Percentiles rank a stretch among this genome's conserved stretches.
phyloP scores from a whole-genome alignment of 352 stramenopile species.

The Phytophthora rubi region DNA sequence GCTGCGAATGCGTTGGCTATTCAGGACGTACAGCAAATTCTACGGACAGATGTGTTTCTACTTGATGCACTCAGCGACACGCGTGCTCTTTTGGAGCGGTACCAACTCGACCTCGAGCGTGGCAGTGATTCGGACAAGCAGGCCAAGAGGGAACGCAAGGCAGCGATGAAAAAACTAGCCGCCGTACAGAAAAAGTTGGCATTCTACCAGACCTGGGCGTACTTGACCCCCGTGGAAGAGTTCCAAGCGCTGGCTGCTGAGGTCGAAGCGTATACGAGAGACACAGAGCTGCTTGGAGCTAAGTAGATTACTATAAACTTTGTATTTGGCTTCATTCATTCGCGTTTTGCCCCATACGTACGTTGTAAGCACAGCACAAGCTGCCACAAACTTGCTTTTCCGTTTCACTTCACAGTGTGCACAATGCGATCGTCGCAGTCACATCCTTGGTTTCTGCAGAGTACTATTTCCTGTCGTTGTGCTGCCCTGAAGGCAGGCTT shows the following conservation, averaged over 20 bases:
- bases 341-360: slow-evolving; percentile 25
- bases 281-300: slow-evolving; percentile 22
- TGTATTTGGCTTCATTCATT: slow-evolving; percentile 38
- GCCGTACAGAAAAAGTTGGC: slow-evolving; percentile 56
- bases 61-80: slow-evolving; percentile 72
- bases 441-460: slow-evolving; percentile 16
- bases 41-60: slow-evolving; percentile 55
- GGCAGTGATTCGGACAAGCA: slow-evolving; percentile 29
- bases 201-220: slow-evolving; percentile 68
- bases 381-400: slow-evolving; percentile 16
- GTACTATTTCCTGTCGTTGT: slow-evolving; percentile 40
- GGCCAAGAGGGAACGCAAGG: slow-evolving; percentile 27
- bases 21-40: slow-evolving; percentile 49
- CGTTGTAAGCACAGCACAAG: slow-evolving; percentile 40
- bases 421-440: slow-evolving; percentile 21
- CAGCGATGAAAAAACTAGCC: slow-evolving; percentile 36
- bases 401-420: slow-evolving; percentile 28
- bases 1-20: slow-evolving; percentile 43
- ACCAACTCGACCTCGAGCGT: slow-evolving; percentile 32
- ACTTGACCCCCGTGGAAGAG: slow-evolving; percentile 29
- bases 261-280: slow-evolving; percentile 29
- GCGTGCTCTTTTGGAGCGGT: slow-evolving; percentile 45
- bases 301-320: slow-evolving; percentile 36
- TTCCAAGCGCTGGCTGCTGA: slow-evolving; percentile 33
- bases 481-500: slow-evolving; percentile 24